Conservation (phyloP, 345 rosid species). For the Euphorbia lathyris region DNA sequence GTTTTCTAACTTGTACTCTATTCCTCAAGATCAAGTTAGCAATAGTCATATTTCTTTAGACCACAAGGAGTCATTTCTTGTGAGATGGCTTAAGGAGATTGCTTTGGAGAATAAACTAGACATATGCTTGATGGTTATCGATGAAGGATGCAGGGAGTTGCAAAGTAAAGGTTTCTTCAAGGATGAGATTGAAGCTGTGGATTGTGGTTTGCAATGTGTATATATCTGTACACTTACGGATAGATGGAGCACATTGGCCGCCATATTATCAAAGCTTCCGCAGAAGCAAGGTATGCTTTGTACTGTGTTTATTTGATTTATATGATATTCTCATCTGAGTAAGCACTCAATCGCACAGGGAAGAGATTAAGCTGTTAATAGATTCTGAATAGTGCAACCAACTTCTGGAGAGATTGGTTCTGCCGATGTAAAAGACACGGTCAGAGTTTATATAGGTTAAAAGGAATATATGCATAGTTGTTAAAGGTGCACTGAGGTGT, state of each 20-base stretch:
- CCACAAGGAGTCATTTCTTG: conserved; percentile 63
- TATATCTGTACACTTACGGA: conserved; percentile 69
- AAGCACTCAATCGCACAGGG: not conserved
- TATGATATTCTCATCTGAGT: not conserved
- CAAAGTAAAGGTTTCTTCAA: conserved; percentile 50
- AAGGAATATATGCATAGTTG: not conserved
- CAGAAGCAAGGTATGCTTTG: conserved; percentile 56
- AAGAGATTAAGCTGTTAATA: not conserved
- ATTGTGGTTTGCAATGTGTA: conserved; percentile 79
- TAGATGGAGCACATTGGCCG: conserved; percentile 81
- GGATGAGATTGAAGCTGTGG: conserved; percentile 69
- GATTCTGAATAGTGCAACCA: not conserved
- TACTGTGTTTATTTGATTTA: not conserved
- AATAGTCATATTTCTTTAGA: conserved; percentile 25
- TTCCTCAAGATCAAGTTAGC: conserved; percentile 17
- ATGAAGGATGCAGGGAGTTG: conserved; percentile 75
- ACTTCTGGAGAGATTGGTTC: not conserved
- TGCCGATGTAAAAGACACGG: not conserved
- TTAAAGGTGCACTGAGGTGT: too few species aligned
- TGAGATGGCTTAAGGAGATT: conserved; percentile 85
- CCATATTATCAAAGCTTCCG: conserved; percentile 79
- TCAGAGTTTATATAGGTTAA: not conserved
- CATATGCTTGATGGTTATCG: conserved; percentile 68
- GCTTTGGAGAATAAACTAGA: conserved; percentile 69
- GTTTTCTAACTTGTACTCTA: conserved; percentile 21